Conservation (phyloP, 2,329 filamentous ascomycete species). For the Aureobasidium melanogenum region DNA sequence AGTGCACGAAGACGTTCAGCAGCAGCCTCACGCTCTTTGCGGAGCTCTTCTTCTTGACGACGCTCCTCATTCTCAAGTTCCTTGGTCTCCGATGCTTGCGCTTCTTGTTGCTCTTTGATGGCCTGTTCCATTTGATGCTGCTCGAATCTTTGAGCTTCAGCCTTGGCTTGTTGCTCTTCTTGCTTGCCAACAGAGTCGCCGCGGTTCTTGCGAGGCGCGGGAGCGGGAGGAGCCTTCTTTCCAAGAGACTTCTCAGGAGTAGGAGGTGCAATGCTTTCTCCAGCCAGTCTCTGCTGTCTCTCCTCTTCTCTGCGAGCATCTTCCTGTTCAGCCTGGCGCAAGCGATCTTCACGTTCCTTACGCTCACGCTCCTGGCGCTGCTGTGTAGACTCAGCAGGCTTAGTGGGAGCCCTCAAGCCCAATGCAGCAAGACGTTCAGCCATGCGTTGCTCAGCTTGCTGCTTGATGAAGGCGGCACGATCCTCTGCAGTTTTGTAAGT, state of each 20-base stretch:
- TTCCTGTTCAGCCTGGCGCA: conserved; percentile 87
- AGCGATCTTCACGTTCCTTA: conserved; percentile 75
- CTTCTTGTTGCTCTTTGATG: conserved; percentile 61
- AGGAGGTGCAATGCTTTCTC: conserved; percentile 61
- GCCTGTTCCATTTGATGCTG: conserved; percentile 43
- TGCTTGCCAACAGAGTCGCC: conserved; percentile 48
- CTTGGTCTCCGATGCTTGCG: conserved; percentile 63
- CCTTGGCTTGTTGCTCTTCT: conserved; percentile 39
- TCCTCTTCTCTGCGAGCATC: conserved; percentile 83
- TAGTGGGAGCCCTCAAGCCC: conserved; percentile 75
- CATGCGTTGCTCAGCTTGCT: conserved; percentile 95
- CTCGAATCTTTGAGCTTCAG: conserved; percentile 54
- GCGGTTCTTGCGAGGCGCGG: conserved; percentile 58
- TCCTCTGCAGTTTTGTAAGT: conserved; percentile 88
- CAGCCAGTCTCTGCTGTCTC: conserved; percentile 70
- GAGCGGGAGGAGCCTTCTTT: conserved; percentile 54
- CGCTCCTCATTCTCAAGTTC: conserved; percentile 70
- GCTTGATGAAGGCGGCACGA: conserved; percentile 89
- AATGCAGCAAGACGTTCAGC: conserved; percentile 89
- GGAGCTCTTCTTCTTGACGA: conserved; percentile 71
- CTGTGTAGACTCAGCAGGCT: conserved; percentile 65
- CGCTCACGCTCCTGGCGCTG: conserved; percentile 85
- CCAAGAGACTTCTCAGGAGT: conserved; percentile 32
- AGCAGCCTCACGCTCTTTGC: conserved; percentile 69
- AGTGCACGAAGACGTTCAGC: conserved; percentile 77